Percentiles rank a stretch among this genome's conserved stretches.
Conservation (phyloP, 345 rosid species). For the Raphanus raphanistrum region DNA sequence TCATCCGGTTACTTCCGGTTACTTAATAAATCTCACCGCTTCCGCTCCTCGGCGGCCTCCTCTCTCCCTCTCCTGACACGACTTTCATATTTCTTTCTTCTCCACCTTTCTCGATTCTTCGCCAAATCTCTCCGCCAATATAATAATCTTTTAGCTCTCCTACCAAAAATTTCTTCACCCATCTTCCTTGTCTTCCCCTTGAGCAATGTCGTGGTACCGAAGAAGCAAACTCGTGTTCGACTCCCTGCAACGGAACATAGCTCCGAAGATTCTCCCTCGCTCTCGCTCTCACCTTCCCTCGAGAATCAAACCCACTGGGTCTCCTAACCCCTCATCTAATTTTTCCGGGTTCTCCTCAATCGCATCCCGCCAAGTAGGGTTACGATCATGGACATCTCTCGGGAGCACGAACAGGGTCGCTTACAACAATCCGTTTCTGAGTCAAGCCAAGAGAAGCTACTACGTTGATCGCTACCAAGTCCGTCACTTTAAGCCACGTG, state of each 20-base stretch:
- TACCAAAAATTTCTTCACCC: background rate
- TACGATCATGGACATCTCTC: slow-evolving; percentile 21
- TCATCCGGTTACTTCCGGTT: background rate
- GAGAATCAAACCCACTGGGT: slow-evolving; percentile 25
- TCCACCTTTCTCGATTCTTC: slow-evolving; percentile 22
- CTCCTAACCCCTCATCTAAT: slow-evolving; percentile 41
- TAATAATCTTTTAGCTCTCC: background rate
- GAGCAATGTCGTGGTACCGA: slow-evolving; percentile 53
- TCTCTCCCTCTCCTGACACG: background rate
- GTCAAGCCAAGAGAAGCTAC: slow-evolving; percentile 53
- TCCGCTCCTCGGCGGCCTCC: background rate
- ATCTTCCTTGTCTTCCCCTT: background rate
- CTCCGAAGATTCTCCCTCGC: slow-evolving; percentile 40
- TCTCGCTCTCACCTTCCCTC: slow-evolving; percentile 43
- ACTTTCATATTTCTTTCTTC: background rate
- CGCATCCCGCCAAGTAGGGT: slow-evolving; percentile 38
- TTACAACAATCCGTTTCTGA: slow-evolving; percentile 34
- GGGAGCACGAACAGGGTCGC: slow-evolving; percentile 16
- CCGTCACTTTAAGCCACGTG: slow-evolving; percentile 72
- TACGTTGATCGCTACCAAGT: slow-evolving; percentile 67
- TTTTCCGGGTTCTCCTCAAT: slow-evolving; percentile 44
- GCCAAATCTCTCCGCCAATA: background rate
- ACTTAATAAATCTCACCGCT: background rate
- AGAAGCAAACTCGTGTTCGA: slow-evolving; percentile 51
- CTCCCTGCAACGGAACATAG: slow-evolving; percentile 45